Evolutionary conservation across 2,329 filamentous ascomycete species (phyloP), one percentile per base, ranked within the genome.

Genomic region (Verticillium nonalfalfae): DNA sequence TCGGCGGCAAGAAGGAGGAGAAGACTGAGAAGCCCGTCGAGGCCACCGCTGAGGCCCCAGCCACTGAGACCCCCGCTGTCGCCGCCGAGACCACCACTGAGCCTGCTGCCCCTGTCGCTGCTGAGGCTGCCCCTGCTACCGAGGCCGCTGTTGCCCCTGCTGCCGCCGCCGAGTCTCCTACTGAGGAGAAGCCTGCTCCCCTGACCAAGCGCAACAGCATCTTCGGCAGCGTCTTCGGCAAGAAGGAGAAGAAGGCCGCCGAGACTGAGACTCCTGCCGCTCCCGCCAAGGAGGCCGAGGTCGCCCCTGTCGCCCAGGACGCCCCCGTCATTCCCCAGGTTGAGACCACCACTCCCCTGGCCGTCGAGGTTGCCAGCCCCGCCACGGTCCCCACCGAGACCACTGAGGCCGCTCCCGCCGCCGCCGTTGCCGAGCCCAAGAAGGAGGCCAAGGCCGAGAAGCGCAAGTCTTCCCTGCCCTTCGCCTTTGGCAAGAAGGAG

Each of bases 401-500:
- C 26, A 74, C 78, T 3, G 80, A 82, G 68, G 69, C 64, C 35
- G 69, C 75, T 59, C 74, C 75, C 66, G 72, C 68, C 63, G 72
- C 68, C 63, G 76, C 76, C 67, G 80, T 80, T 66, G 79, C 79
- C 63, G 85, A 87, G 77, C 67, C 78, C 61, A 85, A 85, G 75
- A 85, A 86, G 77, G 84, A 85, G 65, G 54, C 54, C 33, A 93
- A 91, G 86, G 75, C 75, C 57, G 82, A 85, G 76, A 96, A 96
- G 90, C 90, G 92, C 76, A 87, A 87, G 77, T 95, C 91, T 67
- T 88, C 93, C 71, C 76, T 86, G 9, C 82, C 83, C 57, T 96
- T 96, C 77, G 86, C 86, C 69, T 88, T 86, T 71, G 87, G 91
- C 70, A 90, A 91, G 84, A 94, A 94, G 83, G 88, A 90, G 75